Conservation (phyloP, 116 monocot genomes). For the Thalassia testudinum region DNA sequence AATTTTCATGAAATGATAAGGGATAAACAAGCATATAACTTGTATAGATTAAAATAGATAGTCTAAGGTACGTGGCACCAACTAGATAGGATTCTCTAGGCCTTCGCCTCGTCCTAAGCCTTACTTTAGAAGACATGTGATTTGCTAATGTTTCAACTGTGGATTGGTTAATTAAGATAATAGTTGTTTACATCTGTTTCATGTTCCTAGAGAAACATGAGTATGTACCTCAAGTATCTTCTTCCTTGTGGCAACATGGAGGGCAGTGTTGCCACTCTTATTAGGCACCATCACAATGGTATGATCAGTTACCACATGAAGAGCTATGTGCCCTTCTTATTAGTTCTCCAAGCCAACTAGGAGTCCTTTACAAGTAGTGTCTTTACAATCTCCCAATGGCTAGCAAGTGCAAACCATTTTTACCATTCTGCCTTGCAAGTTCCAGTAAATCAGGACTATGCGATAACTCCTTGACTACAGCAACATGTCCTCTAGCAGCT, state of each 20-base stretch:
- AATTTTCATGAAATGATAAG: too few relatives aligned
- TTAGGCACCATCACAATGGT: slow-evolving; percentile 88
- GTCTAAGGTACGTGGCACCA: too few relatives aligned
- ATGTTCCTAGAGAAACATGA: not conserved
- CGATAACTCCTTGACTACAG: slow-evolving; percentile 39
- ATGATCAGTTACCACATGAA: slow-evolving; percentile 69
- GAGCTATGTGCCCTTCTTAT: slow-evolving; percentile 86
- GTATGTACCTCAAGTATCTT: slow-evolving; percentile 55
- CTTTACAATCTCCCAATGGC: slow-evolving; percentile 62
- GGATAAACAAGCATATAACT: too few relatives aligned
- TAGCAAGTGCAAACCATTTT: slow-evolving; percentile 73
- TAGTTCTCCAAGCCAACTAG: slow-evolving; percentile 62
- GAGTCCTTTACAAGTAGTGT: slow-evolving; percentile 52
- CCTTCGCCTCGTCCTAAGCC: too few relatives aligned
- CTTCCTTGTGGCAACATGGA: slow-evolving; percentile 86
- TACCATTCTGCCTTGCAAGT: slow-evolving; percentile 60
- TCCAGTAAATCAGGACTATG: slow-evolving; percentile 35
- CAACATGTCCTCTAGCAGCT: slow-evolving; percentile 47
- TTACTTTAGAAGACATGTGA: too few relatives aligned
- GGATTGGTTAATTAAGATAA: too few relatives aligned
- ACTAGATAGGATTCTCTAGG: too few relatives aligned
- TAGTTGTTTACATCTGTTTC: too few relatives aligned
- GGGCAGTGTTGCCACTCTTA: slow-evolving; percentile 56
- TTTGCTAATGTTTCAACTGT: too few relatives aligned
- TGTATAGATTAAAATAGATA: too few relatives aligned